Evolutionary conservation across 1,139 yeast genomes (phyloP), one percentile per base, ranked within the genome.

Genomic region (Debaryomyces robertsiae): DNA sequence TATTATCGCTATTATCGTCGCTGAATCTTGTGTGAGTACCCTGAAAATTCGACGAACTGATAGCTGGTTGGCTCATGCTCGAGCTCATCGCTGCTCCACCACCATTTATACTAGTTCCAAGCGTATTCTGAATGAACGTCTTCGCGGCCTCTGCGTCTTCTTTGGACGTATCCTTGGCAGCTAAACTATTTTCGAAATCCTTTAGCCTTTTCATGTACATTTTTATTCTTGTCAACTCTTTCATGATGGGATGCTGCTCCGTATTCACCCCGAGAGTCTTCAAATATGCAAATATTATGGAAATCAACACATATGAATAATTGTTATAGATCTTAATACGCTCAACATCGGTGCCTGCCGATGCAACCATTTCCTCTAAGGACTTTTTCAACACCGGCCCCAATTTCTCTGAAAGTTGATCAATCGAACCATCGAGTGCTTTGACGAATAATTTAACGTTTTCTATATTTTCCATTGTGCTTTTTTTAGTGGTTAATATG

Each of bases 171-270:
- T 52, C 47, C 11, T 55, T 56, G 3, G 30, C 7, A n/a, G 36
- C 24, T 14, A 35, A 16, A 9, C 52, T 48, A 3, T 45, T 48
- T 40, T 70, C 76, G 2, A 74, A 61, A 6, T 63, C 67, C 47
- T 82, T 79, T 33, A 79, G 74, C 55, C 82, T 73, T 30, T 73
- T 75, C 83, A 88, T 84, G 52, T 83, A 84, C 11, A 72, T 60
- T 58, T 84, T 85, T 30, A 90, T 83, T 47, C 95, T 70, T 16
- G 70, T 72, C 39, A 90, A 69, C 58, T 90, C 96, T 18, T 70
- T 68, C 82, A 82, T 79, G 4, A 89, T 76, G 0, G 84, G 81
- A 47, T 83, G 88, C 3, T 63, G 60, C 13, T 69, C 69, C 0
- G 85, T 75, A 45, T 82, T 78, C 10, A 73, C 61, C 0, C 94